Percentiles rank a stretch among this genome's conserved stretches.
These are phyloP conservation scores for Magnolia kwangsiensis DNA, from an alignment of 164 flowering plant genomes.

Conservation along the genomic window DNA sequence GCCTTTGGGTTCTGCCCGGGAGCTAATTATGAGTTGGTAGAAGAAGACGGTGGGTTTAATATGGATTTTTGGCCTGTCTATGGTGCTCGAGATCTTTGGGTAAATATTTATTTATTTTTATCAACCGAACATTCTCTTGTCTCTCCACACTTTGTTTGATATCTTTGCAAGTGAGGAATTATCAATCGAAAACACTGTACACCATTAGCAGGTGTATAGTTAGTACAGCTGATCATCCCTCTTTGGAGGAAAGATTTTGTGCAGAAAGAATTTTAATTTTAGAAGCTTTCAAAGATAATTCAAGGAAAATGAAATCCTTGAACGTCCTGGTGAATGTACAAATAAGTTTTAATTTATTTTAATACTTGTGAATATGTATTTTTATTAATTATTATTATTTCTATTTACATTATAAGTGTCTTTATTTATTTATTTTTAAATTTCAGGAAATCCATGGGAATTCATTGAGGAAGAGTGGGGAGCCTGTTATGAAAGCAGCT, in stretches of 20 bases:
- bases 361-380: no score
- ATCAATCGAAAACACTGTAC: neutral
- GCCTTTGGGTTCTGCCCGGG: neutral
- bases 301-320: no score
- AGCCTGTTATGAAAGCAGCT: conserved; percentile 36
- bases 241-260: neutral
- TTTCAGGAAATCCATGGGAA: conserved; percentile 35
- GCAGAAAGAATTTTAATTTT: neutral
- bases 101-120: conserved; percentile 1
- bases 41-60: conserved; percentile 10
- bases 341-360: no score
- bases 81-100: conserved; percentile 28
- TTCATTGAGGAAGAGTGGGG: conserved; percentile 23
- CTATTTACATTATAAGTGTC: no score
- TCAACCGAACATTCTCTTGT: neutral
- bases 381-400: no score
- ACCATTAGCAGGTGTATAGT: neutral
- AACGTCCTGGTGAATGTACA: no score
- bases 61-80: conserved; percentile 15
- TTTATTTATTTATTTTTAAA: neutral
- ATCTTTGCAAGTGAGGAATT: neutral
- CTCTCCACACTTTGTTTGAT: neutral
- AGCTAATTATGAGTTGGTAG: neutral
- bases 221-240: neutral
- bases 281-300: no score